phyloP scores from a whole-genome alignment of 371 early-diverging fungal genomes.

The Mucor racemosus region DNA sequence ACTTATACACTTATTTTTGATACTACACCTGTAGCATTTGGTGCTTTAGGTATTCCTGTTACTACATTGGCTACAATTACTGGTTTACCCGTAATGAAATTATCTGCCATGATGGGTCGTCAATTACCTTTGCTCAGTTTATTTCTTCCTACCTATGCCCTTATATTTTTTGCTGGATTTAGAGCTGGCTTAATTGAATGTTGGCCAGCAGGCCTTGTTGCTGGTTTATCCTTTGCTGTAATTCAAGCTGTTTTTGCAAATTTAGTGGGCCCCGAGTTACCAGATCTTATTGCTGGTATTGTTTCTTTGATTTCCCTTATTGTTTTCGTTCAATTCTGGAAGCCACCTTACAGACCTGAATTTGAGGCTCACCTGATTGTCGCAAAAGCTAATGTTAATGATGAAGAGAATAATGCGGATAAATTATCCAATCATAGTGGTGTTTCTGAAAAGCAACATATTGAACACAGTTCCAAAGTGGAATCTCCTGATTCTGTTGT shows the following conservation, averaged over 20 bases:
- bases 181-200: slow-evolving; percentile 51
- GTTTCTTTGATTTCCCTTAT: slow-evolving; percentile 41
- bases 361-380: slow-evolving; percentile 27
- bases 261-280: slow-evolving; percentile 53
- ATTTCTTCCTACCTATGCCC: slow-evolving; percentile 47
- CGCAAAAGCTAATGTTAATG: neutral
- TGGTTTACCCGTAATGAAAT: slow-evolving; percentile 35
- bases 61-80: slow-evolving; percentile 55
- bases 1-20: slow-evolving; percentile 49
- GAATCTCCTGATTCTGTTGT: neutral
- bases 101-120: slow-evolving; percentile 57
- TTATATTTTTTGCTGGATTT: slow-evolving; percentile 45
- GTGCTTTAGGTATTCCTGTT: slow-evolving; percentile 52
- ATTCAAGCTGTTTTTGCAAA: slow-evolving; percentile 51
- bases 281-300: slow-evolving; percentile 55
- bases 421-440: neutral
- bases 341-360: slow-evolving; percentile 48
- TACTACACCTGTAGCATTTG: slow-evolving; percentile 54
- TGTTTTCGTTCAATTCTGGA: slow-evolving; percentile 56
- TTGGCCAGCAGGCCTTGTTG: slow-evolving; percentile 50
- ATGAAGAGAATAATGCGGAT: slow-evolving; percentile 23
- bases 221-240: slow-evolving; percentile 54
- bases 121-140: slow-evolving; percentile 52
- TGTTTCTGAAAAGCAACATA: neutral
- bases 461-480: neutral